Base-by-base conservation (phyloP, 306 rosid species). In the Clitoria ternatea region DNA sequence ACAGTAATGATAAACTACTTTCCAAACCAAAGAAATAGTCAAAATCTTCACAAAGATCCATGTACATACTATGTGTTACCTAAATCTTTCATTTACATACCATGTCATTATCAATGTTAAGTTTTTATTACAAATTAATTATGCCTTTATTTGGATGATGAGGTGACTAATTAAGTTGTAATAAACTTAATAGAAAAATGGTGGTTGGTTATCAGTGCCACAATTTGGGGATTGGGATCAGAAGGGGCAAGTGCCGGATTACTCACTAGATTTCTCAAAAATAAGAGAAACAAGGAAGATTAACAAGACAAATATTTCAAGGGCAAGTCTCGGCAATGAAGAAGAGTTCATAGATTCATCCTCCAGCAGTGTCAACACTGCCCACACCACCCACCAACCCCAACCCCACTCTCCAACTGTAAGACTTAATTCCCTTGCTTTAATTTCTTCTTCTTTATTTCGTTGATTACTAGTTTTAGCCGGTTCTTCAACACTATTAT, bases 221-320 rank as follows among this genome's bases (percentile, higher is more conserved):
- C 99, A 94, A 70, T 94, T 91, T 73, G 99, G 99, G 63, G 97
- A 89, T 45, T 94, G 99, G 99, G 99, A 94, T 65, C 97, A 91
- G 78, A 90, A 87, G 69, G 98, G 95, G 2, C 92, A 81, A 77
- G 48, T 87, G 55, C 97, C 97, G 0, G 99, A 94, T 54, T 94
- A 94, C 79, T 94, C 97, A 1, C 79, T 91, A 59, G 99, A 94
- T 86, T 94, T 94, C 87, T 87, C 99, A 12, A 94, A 94, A 81
- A 91, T 94, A 24, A 77, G 99, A 66, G 99, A 94, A 82, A 84
- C 74, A 57, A 94, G 97, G 88, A 94, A 94, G 86, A 97, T 90
- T 65, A 90, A 94, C 91, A 94, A 94, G 79, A 81, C 89, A 35
- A 93, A 86, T 11, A 75, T 89, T 49, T 89, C 97, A 15, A 85